These are phyloP conservation scores for Crithidia brevicula DNA, from an alignment of 208 protist species.

Conservation along the genomic window DNA sequence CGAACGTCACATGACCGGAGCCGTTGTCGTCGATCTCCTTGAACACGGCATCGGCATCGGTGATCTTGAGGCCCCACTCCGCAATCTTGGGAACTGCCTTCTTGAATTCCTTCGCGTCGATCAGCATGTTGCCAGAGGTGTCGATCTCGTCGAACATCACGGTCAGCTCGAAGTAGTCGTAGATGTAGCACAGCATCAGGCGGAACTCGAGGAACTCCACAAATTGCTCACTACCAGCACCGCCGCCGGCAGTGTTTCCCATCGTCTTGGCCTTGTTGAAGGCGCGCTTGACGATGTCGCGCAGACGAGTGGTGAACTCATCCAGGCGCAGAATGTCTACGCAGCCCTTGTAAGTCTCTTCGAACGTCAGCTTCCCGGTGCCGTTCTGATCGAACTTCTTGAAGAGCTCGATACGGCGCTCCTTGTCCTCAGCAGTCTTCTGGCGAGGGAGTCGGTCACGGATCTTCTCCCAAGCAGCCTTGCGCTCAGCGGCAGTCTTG, in stretches of 20 bases:
- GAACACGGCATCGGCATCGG: conserved; percentile 64
- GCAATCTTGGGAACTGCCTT: conserved; percentile 53
- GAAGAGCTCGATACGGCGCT: conserved; percentile 69
- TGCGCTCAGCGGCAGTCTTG: conserved; percentile 45
- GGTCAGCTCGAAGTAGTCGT: conserved; percentile 70
- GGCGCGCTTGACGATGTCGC: conserved; percentile 77
- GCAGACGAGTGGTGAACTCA: conserved; percentile 65
- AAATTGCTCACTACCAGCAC: conserved; percentile 40
- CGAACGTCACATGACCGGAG: conserved; percentile 76
- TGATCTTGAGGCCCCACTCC: conserved; percentile 65
- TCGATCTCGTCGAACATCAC: conserved; percentile 88
- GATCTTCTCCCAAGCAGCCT: conserved; percentile 50
- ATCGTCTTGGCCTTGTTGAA: conserved; percentile 78
- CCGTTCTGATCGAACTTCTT: conserved; percentile 69
- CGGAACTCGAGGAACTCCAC: conserved; percentile 83
- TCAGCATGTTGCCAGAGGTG: conserved; percentile 68
- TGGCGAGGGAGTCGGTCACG: conserved; percentile 31
- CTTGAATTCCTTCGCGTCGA: conserved; percentile 74
- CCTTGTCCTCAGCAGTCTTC: conserved; percentile 46
- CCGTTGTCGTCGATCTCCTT: conserved; percentile 73
- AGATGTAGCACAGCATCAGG: conserved; percentile 78
- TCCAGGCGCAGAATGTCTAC: conserved; percentile 55
- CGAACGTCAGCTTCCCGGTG: conserved; percentile 57
- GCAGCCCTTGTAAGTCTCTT: conserved; percentile 63
- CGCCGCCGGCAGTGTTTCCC: conserved; percentile 40